Evolutionary conservation across 176 grass and related monocot genomes (phyloP), one percentile per base, ranked within the genome.

Genomic region (Calamus simplicifolius): DNA sequence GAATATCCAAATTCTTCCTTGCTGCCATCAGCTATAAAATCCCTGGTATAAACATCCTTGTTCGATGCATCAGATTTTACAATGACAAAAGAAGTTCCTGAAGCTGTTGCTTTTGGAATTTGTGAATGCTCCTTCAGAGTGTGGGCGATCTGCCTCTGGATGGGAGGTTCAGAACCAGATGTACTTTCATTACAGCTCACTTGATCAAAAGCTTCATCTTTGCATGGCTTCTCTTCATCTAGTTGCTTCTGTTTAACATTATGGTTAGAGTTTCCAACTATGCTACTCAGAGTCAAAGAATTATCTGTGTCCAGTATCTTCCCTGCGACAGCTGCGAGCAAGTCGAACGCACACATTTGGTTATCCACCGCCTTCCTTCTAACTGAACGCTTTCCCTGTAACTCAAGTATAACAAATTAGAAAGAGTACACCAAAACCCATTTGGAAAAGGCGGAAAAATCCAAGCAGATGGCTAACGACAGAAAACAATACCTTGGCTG

Each of bases 311-410:
- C 87, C 19, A 98, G 73, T 74, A 98, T 71, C 69, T 92, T 88
- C 25, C 93, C 84, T 5, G 93, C 93, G 51, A 98, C 71, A 38
- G 80, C 83, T 13, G 93, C 93, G 35, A 98, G 84, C 55, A 98
- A 80, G 62, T 97, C 87, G 65, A 97, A 85, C 55, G 93, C 78
- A 64, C 80, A 77, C 87, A 88, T 81, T 31, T 69, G 78, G 74
- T 53, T 79, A 50, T 86, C 70, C 18, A 60, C 72, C 48, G 19
- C 62, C 84, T 91, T 98, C 84, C 80, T 98, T 75, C 87, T 78
- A 64, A 57, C 76, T 25, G 87, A 98, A 62, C 87, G 86, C 56
- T 98, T 98, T 35, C 87, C 81, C 94, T 98, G 68, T 43, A 43
- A 43, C 35, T 43, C 70, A 74, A 69, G 82, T 75, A 13, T 43